These are phyloP conservation scores for Fusarium brevicatenulatum DNA, from an alignment of 2,329 filamentous ascomycete genomes.

Conservation along the genomic window DNA sequence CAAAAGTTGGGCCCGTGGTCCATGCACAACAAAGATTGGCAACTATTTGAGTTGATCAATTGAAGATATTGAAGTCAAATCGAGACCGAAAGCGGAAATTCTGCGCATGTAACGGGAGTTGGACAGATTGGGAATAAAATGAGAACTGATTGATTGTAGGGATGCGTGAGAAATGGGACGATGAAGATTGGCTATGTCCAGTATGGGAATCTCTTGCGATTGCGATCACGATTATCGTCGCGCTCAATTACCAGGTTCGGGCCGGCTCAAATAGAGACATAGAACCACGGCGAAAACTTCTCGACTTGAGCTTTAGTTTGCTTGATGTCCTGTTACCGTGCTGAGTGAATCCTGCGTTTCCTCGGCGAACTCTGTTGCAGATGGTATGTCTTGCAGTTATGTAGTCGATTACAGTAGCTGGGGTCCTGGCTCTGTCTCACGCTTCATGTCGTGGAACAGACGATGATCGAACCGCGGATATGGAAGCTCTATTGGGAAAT, in stretches of 20 bases:
- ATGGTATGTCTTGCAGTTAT: background rate
- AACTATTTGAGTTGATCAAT: constrained; percentile 12
- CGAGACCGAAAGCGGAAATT: background rate
- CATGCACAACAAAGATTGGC: constrained; percentile 23
- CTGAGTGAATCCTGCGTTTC: background rate
- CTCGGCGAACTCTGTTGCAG: background rate
- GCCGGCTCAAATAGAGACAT: background rate
- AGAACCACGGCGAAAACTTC: constrained; percentile 27
- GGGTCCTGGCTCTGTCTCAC: background rate
- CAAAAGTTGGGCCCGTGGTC: constrained; percentile 16
- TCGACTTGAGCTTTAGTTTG: background rate
- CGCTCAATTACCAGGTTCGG: background rate
- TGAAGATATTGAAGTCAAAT: constrained; percentile 8
- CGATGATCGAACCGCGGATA: background rate
- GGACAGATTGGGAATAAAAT: background rate
- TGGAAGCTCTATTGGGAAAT: background rate
- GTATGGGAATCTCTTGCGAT: background rate
- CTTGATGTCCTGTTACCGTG: background rate
- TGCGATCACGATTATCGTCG: constrained; percentile 9
- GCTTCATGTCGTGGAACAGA: constrained; percentile 4
- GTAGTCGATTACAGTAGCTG: background rate
- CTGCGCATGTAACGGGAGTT: background rate
- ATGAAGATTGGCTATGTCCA: background rate
- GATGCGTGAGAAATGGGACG: background rate
- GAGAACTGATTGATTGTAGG: background rate